Base-by-base conservation (phyloP, 345 rosid genomes). In the Camelina hispida region DNA sequence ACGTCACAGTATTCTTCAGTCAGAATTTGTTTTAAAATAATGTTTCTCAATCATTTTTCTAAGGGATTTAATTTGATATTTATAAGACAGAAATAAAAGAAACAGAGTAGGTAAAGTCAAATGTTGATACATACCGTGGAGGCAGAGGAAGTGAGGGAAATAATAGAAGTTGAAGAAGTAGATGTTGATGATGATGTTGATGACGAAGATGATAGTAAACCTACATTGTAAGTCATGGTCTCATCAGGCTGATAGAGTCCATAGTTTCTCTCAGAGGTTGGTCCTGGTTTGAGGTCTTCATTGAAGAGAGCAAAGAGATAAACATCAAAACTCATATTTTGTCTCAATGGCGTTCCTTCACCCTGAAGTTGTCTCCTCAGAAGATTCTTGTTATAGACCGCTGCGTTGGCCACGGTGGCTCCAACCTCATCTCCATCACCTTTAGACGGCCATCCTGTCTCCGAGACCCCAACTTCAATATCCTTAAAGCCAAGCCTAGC, bases 391-490 rank as follows among this genome's bases (percentile, higher is more conserved):
- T 92, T 95, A 67, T 90, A 92, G 11, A 68, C 32, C 0, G 97
- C 97, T 0, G 99, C 99, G 77, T 95, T 90, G 16, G 74, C 69
- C 11, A 78, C 58, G 0, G 91, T 85, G 9, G 99, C 99, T 4
- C 99, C 99, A 0, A 77, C 67, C 69, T 92, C 99, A 64, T 84
- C 50, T 0, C 77, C 23, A 46, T 95, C 99, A 1, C 99, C 99
- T 82, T 86, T 89, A 0, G 99, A 92, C 0, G 99, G 99, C 99
- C 99, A 95, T 0, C 99, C 99, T 0, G 99, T 95, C 70, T 95
- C 99, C 1, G 97, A 84, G 35, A 95, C 94, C 28, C 85, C 75
- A 10, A 92, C 96, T 68, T 90, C 99, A 37, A 95, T 85, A 10
- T 85, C 87, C 7, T 35, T 64, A 51, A 75, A 90, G 3, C 97